Evolutionary conservation across 2,329 filamentous ascomycete species (phyloP), one percentile per base, ranked within the genome.

Genomic region (Aspergillus eucalypticola): DNA sequence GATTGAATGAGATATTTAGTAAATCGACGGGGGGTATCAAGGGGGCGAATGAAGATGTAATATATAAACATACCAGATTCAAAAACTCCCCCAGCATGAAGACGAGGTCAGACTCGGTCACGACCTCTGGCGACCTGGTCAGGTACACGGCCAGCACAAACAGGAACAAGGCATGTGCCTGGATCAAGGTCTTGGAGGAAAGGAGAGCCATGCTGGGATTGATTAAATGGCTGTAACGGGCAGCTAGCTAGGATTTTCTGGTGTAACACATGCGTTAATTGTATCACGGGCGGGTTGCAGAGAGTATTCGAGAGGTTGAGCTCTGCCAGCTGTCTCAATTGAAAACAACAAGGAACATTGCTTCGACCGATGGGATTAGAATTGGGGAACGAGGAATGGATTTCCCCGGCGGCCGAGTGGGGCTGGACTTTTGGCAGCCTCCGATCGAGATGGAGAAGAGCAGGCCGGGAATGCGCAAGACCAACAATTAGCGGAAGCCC

Each of bases 141-240:
- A 97, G 89, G 80, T 95, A 91, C 77, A 89, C 92, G 69, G 88
- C 92, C 52, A 95, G 81, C 5, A 90, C 91, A 65, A 96, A 77
- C 78, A 96, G 91, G 80, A 95, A 92, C 73, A 96, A 84, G 67
- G 90, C 90, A 67, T 96, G 81, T 55, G 87, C 88, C 68, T 90
- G 89, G 69, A 97, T 89, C 75, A 96, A 88, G 8, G 89, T 91
- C 72, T 85, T 89, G 62, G 88, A 88, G 2, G 91, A 92, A 71
- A 97, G 84, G 74, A 96, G 82, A 32, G 87, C 89, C 93, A 97
- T 97, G 63, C 56, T 81, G 54, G 54, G 35, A 29, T 27, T 52
- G 17, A 25, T 21, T 10, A 48, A 35, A 25, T n/a, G n/a, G 39
- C 10, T 11, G 23, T 17, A 11, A 29, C 46, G 13, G 25, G 25